These are phyloP conservation scores for Candida stauntonica DNA, from an alignment of 805 yeast species.

Conservation along the genomic window DNA sequence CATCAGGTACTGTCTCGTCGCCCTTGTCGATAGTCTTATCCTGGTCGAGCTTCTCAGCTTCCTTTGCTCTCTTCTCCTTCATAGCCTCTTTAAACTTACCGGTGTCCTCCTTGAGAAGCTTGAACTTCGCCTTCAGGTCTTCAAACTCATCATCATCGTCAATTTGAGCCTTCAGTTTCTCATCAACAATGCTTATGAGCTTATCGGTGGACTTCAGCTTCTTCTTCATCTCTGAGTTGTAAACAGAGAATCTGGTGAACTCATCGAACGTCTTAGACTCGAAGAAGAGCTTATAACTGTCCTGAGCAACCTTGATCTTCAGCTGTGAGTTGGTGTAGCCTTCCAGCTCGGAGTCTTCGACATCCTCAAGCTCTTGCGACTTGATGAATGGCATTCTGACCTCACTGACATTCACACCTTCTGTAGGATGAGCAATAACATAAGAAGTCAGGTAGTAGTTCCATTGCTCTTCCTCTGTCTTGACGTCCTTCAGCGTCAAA, in stretches of 20 bases:
- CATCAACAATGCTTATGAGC: constrained; percentile 9
- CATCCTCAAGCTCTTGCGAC: constrained; percentile 37
- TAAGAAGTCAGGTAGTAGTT: constrained; percentile 91
- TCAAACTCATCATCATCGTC: constrained; percentile 13
- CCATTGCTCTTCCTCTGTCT: constrained; percentile 76
- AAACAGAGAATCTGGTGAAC: constrained; percentile 59
- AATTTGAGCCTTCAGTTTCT: not conserved
- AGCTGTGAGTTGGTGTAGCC: constrained; percentile 67
- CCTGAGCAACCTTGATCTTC: constrained; percentile 73
- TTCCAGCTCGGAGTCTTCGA: constrained; percentile 46
- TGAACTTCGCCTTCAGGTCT: constrained; percentile 4
- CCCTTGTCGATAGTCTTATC: constrained; percentile 22
- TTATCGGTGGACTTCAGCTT: constrained; percentile 29
- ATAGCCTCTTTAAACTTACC: constrained; percentile 7
- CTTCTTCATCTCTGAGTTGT: constrained; percentile 32
- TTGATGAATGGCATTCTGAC: constrained; percentile 77
- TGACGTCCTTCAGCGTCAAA: constrained; percentile 69
- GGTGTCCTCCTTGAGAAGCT: constrained; percentile 9
- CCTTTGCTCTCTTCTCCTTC: constrained; percentile 9
- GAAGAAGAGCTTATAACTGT: constrained; percentile 75
- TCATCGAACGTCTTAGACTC: constrained; percentile 77
- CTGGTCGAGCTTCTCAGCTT: constrained; percentile 12
- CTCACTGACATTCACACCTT: constrained; percentile 79
- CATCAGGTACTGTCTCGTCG: constrained; percentile 20
- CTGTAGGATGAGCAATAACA: constrained; percentile 94